Percentiles rank a stretch among this genome's conserved stretches.
Evolutionary conservation across 106 monocot species (phyloP).

Genomic region (Acanthochlamys bracteata): DNA sequence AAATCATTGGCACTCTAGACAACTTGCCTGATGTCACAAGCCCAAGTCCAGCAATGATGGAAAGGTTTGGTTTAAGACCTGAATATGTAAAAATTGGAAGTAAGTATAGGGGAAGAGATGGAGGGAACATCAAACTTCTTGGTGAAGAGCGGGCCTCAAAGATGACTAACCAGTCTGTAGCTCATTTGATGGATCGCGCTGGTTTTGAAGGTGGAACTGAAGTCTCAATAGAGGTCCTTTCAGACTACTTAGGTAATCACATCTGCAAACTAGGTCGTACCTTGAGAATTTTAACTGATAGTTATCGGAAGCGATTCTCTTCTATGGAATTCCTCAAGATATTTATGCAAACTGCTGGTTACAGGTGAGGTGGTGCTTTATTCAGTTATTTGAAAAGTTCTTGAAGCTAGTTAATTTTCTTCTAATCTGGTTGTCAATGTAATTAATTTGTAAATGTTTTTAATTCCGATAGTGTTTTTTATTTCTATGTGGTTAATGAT

Average conservation of each 20-base stretch:
- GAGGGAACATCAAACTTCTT: constrained; percentile 37
- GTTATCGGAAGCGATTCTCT: constrained; percentile 69
- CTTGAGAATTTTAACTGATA: constrained; percentile 74
- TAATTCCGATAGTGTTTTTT: no score
- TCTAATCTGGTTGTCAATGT: no score
- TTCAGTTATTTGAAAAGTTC: no score
- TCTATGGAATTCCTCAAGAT: constrained; percentile 85
- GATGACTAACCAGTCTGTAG: constrained; percentile 46
- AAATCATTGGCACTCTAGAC: constrained; percentile 77
- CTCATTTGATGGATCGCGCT: constrained; percentile 26
- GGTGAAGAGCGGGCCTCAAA: constrained; percentile 60
- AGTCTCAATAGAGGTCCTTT: constrained; percentile 53
- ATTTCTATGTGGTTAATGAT: no score
- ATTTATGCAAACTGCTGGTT: constrained; percentile 68
- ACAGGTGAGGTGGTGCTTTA: constrained; percentile 36
- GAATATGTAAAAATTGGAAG: constrained; percentile 74
- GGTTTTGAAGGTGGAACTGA: constrained; percentile 75
- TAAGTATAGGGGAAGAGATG: constrained; percentile 80
- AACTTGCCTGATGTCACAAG: constrained; percentile 63
- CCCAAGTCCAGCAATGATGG: constrained; percentile 87
- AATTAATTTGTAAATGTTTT: no score
- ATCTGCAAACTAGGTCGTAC: constrained; percentile 65
- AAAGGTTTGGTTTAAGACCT: constrained; percentile 93
- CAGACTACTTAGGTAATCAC: constrained; percentile 48
- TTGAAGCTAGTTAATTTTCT: no score